These are phyloP conservation scores for Amborella trichopoda DNA, from an alignment of 164 flowering plant genomes.

Conservation along the genomic window DNA sequence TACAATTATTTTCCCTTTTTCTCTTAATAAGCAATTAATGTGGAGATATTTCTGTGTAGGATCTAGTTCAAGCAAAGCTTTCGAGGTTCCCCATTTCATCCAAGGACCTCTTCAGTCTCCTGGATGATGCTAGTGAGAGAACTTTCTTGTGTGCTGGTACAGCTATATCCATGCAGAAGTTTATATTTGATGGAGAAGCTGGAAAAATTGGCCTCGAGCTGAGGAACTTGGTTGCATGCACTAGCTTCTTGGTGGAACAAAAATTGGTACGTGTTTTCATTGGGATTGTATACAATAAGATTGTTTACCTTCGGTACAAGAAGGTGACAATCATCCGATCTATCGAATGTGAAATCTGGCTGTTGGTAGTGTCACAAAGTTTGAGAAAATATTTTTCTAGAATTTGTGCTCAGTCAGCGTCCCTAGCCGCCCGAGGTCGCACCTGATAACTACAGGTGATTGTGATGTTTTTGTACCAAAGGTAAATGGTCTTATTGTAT, in stretches of 20 bases:
- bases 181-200: constrained; percentile 77
- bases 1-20: background rate
- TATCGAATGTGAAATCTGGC: too few species aligned
- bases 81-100: constrained; percentile 58
- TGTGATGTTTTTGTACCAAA: too few species aligned
- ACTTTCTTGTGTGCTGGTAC: constrained; percentile 75
- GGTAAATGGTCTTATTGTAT: too few species aligned
- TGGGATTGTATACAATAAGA: too few species aligned
- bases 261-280: constrained; percentile 67
- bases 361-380: too few species aligned
- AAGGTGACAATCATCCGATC: too few species aligned
- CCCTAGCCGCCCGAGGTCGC: too few species aligned
- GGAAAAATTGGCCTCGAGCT: constrained; percentile 64
- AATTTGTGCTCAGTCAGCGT: too few species aligned
- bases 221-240: constrained; percentile 67
- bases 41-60: constrained; percentile 29
- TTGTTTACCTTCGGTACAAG: too few species aligned
- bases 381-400: too few species aligned
- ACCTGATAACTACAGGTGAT: too few species aligned
- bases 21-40: constrained; percentile 1
- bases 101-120: constrained; percentile 51
- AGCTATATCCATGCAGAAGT: constrained; percentile 59
- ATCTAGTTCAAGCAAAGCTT: constrained; percentile 53
- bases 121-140: constrained; percentile 84
- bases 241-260: constrained; percentile 76